Evolutionary conservation across 352 stramenopile genomes (phyloP).

Genomic region (Plasmopara muralis): DNA sequence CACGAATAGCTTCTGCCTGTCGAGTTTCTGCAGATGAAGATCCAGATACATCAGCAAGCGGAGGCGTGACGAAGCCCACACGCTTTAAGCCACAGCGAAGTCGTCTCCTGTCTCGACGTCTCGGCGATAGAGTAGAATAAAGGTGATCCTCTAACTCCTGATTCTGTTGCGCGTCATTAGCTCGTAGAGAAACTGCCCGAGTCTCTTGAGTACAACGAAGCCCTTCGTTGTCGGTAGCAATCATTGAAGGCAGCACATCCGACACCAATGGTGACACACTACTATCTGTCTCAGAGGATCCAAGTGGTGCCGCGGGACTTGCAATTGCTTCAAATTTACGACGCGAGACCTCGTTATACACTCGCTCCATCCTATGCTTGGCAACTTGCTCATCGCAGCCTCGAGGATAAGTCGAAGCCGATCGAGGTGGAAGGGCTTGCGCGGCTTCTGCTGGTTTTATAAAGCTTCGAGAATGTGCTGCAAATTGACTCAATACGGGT

Average conservation of each 20-base stretch:
- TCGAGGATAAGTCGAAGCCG: constrained; percentile 6
- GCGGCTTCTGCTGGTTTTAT: constrained; percentile 12
- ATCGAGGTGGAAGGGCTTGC: constrained; percentile 9
- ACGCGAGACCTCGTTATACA: constrained; percentile 42
- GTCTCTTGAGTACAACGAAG: constrained; percentile 15
- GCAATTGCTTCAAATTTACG: constrained; percentile 23
- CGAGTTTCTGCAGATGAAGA: constrained; percentile 10
- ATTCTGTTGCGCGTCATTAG: neutral
- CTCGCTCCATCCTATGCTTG: constrained; percentile 44
- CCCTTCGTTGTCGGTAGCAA: constrained; percentile 3
- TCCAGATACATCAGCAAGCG: constrained; percentile 5
- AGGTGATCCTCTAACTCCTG: neutral
- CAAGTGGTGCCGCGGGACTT: constrained; percentile 9
- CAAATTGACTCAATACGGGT: neutral
- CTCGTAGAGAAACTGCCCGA: neutral
- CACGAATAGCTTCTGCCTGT: constrained; percentile 11
- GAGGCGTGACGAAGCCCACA: constrained; percentile 23
- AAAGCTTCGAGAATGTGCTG: neutral
- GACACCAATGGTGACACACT: constrained; percentile 17
- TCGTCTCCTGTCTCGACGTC: constrained; percentile 20
- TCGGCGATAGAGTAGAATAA: constrained; percentile 10
- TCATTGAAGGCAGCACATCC: constrained; percentile 6
- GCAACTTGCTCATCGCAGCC: constrained; percentile 17
- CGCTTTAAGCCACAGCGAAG: constrained; percentile 14
- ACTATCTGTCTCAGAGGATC: constrained; percentile 25